A percentile compares a stretch with the other conserved stretches of the same genome.
Conservation (phyloP, 208 protist genomes). For the Leishmania arabica region DNA sequence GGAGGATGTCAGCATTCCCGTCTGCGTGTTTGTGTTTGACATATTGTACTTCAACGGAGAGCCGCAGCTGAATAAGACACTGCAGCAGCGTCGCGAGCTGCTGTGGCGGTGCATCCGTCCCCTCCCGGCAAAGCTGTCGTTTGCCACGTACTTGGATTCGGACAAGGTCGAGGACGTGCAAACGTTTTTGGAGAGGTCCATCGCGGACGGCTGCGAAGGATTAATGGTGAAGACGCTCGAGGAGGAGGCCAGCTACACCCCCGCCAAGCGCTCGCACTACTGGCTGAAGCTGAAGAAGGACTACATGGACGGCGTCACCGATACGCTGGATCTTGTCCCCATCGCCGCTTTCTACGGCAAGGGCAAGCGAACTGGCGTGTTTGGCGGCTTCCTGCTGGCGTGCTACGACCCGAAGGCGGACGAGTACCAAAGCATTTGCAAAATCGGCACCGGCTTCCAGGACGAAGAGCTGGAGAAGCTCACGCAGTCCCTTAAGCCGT, state of each 20-base stretch:
- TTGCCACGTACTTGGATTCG: conserved; percentile 88
- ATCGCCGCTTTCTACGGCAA: conserved; percentile 98
- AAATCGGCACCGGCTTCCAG: conserved; percentile 98
- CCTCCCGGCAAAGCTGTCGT: conserved; percentile 75
- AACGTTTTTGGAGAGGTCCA: conserved; percentile 95
- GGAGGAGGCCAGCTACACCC: conserved; percentile 95
- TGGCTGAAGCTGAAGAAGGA: conserved; percentile 99
- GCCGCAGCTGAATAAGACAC: conserved; percentile 81
- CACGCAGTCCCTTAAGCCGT: conserved; percentile 58
- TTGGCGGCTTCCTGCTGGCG: conserved; percentile 98
- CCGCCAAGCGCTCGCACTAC: conserved; percentile 95
- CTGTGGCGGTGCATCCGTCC: conserved; percentile 81
- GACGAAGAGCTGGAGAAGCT: conserved; percentile 93
- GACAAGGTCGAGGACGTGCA: conserved; percentile 94
- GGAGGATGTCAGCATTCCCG: conserved; percentile 94
- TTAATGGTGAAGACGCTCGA: conserved; percentile 99
- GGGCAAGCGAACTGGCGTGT: conserved; percentile 98
- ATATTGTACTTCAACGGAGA: conserved; percentile 98
- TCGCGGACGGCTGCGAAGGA: conserved; percentile 93
- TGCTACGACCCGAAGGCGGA: conserved; percentile 98
- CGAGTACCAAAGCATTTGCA: conserved; percentile 98
- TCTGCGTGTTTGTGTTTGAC: conserved; percentile 99
- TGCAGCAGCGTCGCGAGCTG: conserved; percentile 82
- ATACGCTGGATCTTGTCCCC: conserved; percentile 99
- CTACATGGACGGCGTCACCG: conserved; percentile 98